Base-by-base conservation (phyloP, 352 stramenopile species). In the Elongisporangium anandrum region DNA sequence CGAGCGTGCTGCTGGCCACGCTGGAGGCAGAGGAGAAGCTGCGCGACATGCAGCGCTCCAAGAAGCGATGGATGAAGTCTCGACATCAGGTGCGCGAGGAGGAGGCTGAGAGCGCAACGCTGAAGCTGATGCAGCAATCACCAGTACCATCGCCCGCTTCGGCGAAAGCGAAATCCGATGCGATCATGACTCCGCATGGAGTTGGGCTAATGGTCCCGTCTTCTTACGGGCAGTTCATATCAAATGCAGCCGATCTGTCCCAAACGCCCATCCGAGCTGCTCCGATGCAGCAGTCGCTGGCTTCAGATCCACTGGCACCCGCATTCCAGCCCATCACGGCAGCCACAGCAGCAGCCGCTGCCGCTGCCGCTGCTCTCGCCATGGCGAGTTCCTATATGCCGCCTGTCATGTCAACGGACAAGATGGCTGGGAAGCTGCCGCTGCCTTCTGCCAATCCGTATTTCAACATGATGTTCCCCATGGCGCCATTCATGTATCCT, bases 21-120 rank as follows among this genome's bases (percentile, higher is more conserved):
- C 64, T 90, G 17, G 76, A 80, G 29, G 75, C 77, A 16, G 80
- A 74, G 16, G 75, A 88, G 45, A 76, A 72, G 45, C 64, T 75
- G 29, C 73, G 75, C 10, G 67, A 71, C 45, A 77, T 73, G 47
- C 78, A 83, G 52, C 80, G 83, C 29, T 80, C 74, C 4, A 82
- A 87, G 26, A 83, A 85, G 52, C 56, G 73, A 15, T 88, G 81
- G 81, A 73, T 76, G 29, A 81, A 85, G 58, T 77, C 77, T 39
- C 72, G 77, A 9, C 66, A 80, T 52, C 75, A 79, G 54, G 78
- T 90, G 16, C 69, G 75, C 4, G 68, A 86, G 51, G 76, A 90
- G 54, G 81, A 90, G 65, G 72, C 65, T 24, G 78, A 81, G 17
- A 82, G 64, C 56, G 80, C 75, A 8, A 75, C 80, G 21, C 74